phyloP scores from a whole-genome alignment of 2,329 filamentous ascomycete genomes.

The Trichoderma lentiforme region DNA sequence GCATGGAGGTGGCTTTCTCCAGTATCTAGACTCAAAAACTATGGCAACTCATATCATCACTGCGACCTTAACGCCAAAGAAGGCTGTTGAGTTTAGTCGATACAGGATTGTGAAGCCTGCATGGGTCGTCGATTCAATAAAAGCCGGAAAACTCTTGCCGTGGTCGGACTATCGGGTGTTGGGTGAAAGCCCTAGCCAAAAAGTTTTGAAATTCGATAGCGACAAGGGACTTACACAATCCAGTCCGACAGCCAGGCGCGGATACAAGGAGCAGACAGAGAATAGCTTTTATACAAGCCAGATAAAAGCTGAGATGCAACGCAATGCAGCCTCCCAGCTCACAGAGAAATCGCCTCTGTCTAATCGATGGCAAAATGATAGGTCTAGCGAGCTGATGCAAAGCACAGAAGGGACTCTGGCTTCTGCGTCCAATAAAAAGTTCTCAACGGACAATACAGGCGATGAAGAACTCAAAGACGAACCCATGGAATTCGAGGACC shows the following conservation, averaged over 20 bases:
- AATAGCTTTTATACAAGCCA: constrained; percentile 80
- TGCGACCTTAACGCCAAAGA: constrained; percentile 85
- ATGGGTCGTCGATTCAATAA: constrained; percentile 89
- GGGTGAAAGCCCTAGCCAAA: constrained; percentile 80
- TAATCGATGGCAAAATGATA: not conserved
- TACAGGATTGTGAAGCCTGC: constrained; percentile 93
- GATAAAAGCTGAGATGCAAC: constrained; percentile 43
- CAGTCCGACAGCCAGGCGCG: constrained; percentile 52
- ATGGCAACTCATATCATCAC: constrained; percentile 95
- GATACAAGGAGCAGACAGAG: constrained; percentile 79
- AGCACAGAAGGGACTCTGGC: not conserved
- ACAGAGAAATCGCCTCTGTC: not conserved
- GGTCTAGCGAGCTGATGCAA: not conserved
- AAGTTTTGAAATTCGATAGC: constrained; percentile 61
- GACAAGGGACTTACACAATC: constrained; percentile 65
- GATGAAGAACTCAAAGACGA: not conserved
- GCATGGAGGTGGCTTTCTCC: constrained; percentile 91
- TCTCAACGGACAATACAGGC: not conserved
- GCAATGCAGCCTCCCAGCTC: not conserved
- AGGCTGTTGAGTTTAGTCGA: constrained; percentile 78
- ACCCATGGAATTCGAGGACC: not conserved
- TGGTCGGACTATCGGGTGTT: constrained; percentile 85
- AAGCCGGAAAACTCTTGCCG: constrained; percentile 73
- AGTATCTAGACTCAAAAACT: constrained; percentile 93
- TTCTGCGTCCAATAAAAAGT: not conserved